Evolutionary conservation across 2,329 filamentous ascomycete species (phyloP).

Genomic region (Clarireedia monteithiana): DNA sequence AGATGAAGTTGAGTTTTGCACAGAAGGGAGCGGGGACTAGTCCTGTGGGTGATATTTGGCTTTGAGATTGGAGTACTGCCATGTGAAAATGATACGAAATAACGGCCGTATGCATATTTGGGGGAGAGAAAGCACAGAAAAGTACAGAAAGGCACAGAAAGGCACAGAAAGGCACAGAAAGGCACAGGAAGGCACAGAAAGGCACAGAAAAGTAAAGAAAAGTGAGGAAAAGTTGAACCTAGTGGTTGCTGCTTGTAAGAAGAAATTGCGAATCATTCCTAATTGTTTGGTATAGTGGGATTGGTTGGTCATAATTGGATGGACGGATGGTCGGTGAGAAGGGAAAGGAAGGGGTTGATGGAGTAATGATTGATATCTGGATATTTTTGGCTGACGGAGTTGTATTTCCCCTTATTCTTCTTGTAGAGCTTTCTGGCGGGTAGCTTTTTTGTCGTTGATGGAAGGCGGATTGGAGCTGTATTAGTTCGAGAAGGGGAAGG

Average conservation of each 20-base stretch:
- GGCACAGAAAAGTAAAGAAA: not conserved
- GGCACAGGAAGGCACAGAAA: not conserved
- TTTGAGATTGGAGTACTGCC: conserved; percentile 8
- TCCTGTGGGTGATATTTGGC: conserved; percentile 18
- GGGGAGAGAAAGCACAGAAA: not conserved
- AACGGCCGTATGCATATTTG: too few species aligned
- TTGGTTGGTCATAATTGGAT: not conserved
- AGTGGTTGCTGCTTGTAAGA: conserved; percentile 1
- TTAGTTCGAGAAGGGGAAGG: not conserved
- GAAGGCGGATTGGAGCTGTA: not conserved
- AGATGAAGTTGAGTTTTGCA: conserved; percentile 26
- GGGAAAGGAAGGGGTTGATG: not conserved
- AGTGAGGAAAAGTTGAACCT: not conserved
- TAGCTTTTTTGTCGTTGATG: not conserved
- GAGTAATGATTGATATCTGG: not conserved
- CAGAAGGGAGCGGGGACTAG: conserved; percentile 9
- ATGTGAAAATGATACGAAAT: not conserved
- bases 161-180: not conserved
- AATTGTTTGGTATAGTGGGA: not conserved
- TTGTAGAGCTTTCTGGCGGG: not conserved
- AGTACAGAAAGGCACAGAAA: not conserved
- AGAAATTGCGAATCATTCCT: not conserved
- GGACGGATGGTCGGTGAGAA: not conserved
- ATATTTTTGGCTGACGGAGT: not conserved
- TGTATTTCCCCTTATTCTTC: not conserved